phyloP scores from a whole-genome alignment of 306 rosid species.

The Lotus japonicus region DNA sequence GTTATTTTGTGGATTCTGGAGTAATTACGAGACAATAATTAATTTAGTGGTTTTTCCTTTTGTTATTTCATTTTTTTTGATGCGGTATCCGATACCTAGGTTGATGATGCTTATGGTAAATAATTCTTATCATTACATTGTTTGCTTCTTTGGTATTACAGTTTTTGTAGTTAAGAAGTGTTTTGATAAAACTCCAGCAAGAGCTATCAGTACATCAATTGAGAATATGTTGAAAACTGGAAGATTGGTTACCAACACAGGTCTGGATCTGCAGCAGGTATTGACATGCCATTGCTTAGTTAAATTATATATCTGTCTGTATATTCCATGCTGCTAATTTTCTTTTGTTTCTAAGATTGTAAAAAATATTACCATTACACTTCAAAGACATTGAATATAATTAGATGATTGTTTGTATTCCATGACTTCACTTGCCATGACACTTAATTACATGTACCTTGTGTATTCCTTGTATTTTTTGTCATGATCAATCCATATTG shows the following conservation, averaged over 20 bases:
- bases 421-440: not conserved
- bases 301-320: not conserved
- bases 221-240: constrained; percentile 85
- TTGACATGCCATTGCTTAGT: constrained; percentile 13
- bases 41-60: not conserved
- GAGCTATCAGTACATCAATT: constrained; percentile 40
- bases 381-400: not conserved
- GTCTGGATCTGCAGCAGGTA: constrained; percentile 97
- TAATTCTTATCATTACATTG: constrained; percentile 1
- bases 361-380: not conserved
- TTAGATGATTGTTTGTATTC: not conserved
- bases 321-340: not conserved
- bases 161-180: constrained; percentile 52
- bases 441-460: not conserved
- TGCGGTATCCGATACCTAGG: not conserved
- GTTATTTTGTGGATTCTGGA: not conserved
- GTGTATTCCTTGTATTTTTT: not conserved
- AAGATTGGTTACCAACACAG: constrained; percentile 50
- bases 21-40: not conserved
- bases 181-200: constrained; percentile 53
- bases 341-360: not conserved
- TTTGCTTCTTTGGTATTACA: constrained; percentile 28
- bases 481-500: not conserved
- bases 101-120: not conserved
- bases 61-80: not conserved